Base-by-base conservation (phyloP, 208 protist genomes). In the Leishmania mexicana region DNA sequence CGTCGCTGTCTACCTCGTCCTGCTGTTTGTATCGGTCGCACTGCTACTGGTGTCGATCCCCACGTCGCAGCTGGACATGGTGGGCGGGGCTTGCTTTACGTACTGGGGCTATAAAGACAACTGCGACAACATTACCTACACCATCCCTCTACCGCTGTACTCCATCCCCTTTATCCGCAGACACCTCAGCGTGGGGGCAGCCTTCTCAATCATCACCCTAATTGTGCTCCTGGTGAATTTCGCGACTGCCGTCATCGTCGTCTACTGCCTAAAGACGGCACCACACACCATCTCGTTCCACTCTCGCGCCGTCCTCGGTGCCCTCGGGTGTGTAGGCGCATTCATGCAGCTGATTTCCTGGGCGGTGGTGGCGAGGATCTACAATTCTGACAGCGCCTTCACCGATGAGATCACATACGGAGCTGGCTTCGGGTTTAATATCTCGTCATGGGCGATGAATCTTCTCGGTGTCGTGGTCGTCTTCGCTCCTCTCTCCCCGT, bases 61-160 rank as follows among this genome's bases (percentile, higher is more conserved):
- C 21, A 88, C 86, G 35, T 90, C 92, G 10, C 89, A 94, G 81
- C 31, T 95, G 28, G 89, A 93, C 67, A 13, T 86, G 8, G 42
- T 72, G 15, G 60, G 75, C 72, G 80, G 79, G 40, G 68, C 49
- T 15, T 96, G 93, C 82, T 92, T 92, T 79, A 95, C 93, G 10
- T 95, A 90, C 82, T 96, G 91, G 88, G 93, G 93, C 19, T 95
- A 87, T 83, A 96, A 96, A 76, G 21, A 65, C 4, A 78, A 96
- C 83, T 96, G 93, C 78, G 90, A 94, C 54, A 54, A 73, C 54
- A 47, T 51, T 42, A 76, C 62, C 31, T 96, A 95, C 79, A 87
- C 78, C 5, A 51, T 72, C 47, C 83, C 80, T 4, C 88, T 87
- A 24, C 81, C 75, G 11, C 47, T 95, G 58, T 83, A 91, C 54